Evolutionary conservation across 306 rosid genomes (phyloP).

Genomic region (Vicia faba): DNA sequence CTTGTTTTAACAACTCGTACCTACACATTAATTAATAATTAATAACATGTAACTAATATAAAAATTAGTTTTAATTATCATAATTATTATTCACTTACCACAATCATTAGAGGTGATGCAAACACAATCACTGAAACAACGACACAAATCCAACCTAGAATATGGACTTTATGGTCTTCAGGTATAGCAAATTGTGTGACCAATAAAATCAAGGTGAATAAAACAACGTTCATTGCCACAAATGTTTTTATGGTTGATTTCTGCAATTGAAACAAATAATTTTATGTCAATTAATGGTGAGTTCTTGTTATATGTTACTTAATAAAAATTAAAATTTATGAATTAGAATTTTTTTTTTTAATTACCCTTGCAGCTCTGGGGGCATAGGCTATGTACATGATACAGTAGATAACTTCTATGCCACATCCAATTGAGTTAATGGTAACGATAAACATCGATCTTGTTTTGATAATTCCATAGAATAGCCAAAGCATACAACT

Average conservation of each 20-base stretch:
- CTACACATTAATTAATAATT: constrained; percentile 38
- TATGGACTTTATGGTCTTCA: constrained; percentile 24
- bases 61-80: neutral
- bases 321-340: neutral
- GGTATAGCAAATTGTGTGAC: constrained; percentile 38
- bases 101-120: constrained; percentile 70
- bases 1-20: constrained; percentile 62
- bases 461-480: constrained; percentile 54
- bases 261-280: neutral
- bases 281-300: neutral
- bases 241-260: constrained; percentile 44
- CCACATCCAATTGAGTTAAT: constrained; percentile 69
- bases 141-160: constrained; percentile 76
- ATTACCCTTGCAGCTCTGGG: constrained; percentile 53
- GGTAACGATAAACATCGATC: constrained; percentile 54
- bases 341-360: neutral
- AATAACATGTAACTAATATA: neutral
- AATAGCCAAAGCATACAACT: constrained; percentile 73
- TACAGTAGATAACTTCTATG: constrained; percentile 57
- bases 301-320: no score
- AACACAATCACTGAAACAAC: constrained; percentile 59
- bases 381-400: constrained; percentile 56
- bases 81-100: constrained; percentile 47
- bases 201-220: constrained; percentile 45
- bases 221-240: constrained; percentile 51